Evolutionary conservation across 495 filamentous ascomycete genomes (phyloP).

Genomic region (Penicillium cinerascens): DNA sequence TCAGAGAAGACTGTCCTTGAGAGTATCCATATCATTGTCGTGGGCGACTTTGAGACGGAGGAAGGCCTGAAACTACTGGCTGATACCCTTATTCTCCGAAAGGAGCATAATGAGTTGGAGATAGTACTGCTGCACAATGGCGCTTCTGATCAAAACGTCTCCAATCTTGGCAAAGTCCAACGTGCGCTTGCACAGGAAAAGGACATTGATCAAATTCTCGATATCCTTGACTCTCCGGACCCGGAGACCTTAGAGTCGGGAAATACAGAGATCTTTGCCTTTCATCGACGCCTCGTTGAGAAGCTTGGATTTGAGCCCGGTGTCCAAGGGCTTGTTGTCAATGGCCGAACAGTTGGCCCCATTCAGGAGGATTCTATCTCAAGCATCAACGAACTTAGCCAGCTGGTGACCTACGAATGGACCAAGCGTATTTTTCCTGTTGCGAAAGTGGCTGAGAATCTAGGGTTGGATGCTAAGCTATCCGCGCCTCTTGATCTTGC

Average conservation of each 20-base stretch:
- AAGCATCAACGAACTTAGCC: slow-evolving; percentile 61
- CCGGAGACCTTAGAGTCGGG: slow-evolving; percentile 16
- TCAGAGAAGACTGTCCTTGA: slow-evolving; percentile 41
- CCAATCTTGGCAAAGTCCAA: slow-evolving; percentile 15
- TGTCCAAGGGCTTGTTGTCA: slow-evolving; percentile 65
- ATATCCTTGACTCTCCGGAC: slow-evolving; percentile 24
- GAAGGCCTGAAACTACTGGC: slow-evolving; percentile 62
- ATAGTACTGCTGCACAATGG: slow-evolving; percentile 62
- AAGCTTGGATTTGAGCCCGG: slow-evolving; percentile 50
- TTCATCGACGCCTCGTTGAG: slow-evolving; percentile 44
- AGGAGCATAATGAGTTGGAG: slow-evolving; percentile 52
- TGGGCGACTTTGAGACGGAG: slow-evolving; percentile 68
- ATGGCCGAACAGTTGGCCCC: slow-evolving; percentile 79
- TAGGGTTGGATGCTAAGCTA: slow-evolving; percentile 65
- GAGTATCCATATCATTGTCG: slow-evolving; percentile 63
- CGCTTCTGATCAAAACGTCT: slow-evolving; percentile 8
- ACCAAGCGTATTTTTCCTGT: slow-evolving; percentile 72
- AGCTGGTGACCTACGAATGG: slow-evolving; percentile 71
- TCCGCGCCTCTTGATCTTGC: slow-evolving; percentile 64
- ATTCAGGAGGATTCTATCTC: slow-evolving; percentile 55
- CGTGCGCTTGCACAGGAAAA: slow-evolving; percentile 16
- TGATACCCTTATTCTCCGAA: slow-evolving; percentile 59
- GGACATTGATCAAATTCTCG: slow-evolving; percentile 26
- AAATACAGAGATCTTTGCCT: slow-evolving; percentile 32
- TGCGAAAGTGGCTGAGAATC: slow-evolving; percentile 59